Percentiles rank a stretch among this genome's conserved stretches.
These are phyloP conservation scores for Penicillium mononematosum DNA, from an alignment of 495 filamentous ascomycete species.

Conservation along the genomic window DNA sequence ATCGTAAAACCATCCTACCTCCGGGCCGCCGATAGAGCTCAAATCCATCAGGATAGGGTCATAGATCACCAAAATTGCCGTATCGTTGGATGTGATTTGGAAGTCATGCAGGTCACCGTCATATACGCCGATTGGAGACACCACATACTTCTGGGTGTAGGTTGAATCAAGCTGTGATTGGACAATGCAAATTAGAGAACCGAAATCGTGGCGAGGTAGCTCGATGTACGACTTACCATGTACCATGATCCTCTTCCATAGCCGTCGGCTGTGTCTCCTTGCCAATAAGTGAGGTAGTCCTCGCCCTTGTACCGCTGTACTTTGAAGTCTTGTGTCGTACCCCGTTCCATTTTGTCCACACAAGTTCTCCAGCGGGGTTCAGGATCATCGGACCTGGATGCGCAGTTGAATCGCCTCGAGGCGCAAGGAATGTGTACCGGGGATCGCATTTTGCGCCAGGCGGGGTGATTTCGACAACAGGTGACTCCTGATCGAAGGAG, in stretches of 20 bases:
- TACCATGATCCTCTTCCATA: slow-evolving; percentile 52
- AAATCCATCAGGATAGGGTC: slow-evolving; percentile 47
- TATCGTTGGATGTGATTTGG: slow-evolving; percentile 45
- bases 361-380: slow-evolving; percentile 42
- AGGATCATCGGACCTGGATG: slow-evolving; percentile 48
- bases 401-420: slow-evolving; percentile 42
- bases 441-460: slow-evolving; percentile 38
- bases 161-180: slow-evolving; percentile 44
- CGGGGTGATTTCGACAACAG: slow-evolving; percentile 32
- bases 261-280: slow-evolving; percentile 48
- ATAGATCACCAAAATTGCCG: slow-evolving; percentile 53
- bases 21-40: slow-evolving; percentile 42
- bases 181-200: slow-evolving; percentile 1
- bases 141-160: slow-evolving; percentile 41
- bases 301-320: slow-evolving; percentile 45
- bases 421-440: slow-evolving; percentile 45
- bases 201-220: neutral
- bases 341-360: slow-evolving; percentile 45
- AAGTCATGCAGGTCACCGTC: slow-evolving; percentile 48
- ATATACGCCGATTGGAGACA: slow-evolving; percentile 36
- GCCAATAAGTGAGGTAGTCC: slow-evolving; percentile 55
- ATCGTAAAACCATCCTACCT: slow-evolving; percentile 44
- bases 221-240: slow-evolving; percentile 40
- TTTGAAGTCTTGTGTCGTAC: slow-evolving; percentile 47
- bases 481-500: slow-evolving; percentile 37